Percentiles rank a stretch among this genome's conserved stretches.
Conservation (phyloP, 2,329 filamentous ascomycete genomes). For the Botrytis tulipae region DNA sequence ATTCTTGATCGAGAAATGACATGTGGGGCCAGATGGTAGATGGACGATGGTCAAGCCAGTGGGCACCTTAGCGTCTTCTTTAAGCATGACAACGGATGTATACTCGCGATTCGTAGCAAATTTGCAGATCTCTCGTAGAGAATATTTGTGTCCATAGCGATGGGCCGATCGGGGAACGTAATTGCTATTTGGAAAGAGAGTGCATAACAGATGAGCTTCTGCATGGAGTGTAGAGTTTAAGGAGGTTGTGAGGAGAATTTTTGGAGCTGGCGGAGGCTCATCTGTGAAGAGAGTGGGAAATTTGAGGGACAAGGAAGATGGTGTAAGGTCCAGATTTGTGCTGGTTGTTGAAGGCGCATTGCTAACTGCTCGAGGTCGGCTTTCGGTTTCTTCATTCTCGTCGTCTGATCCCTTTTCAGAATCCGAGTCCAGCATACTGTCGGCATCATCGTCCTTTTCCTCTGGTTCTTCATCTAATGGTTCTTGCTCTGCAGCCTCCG, state of each 20-base stretch:
- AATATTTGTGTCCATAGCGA: conserved; percentile 85
- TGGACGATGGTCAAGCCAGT: conserved; percentile 81
- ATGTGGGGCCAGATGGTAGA: conserved; percentile 80
- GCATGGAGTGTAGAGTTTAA: conserved; percentile 85
- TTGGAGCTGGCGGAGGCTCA: conserved; percentile 62
- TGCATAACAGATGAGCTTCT: conserved; percentile 74
- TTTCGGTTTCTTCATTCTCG: conserved; percentile 47
- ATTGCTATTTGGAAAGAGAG: conserved; percentile 74
- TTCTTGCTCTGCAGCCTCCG: conserved; percentile 48
- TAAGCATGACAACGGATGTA: conserved; percentile 79
- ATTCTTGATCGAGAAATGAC: conserved; percentile 87
- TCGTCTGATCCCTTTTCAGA: conserved; percentile 46
- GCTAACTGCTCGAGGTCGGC: conserved; percentile 38
- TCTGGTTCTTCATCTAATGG: conserved; percentile 43
- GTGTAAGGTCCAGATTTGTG: conserved; percentile 63
- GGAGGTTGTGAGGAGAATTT: conserved; percentile 88
- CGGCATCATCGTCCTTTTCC: conserved; percentile 55
- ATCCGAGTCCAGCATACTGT: conserved; percentile 77
- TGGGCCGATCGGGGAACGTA: conserved; percentile 87
- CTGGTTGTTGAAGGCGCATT: conserved; percentile 56
- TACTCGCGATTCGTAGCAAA: conserved; percentile 82
- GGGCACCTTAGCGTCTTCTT: conserved; percentile 85
- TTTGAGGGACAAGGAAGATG: conserved; percentile 57
- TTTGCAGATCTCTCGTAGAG: conserved; percentile 81
- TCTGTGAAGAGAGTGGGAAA: conserved; percentile 63